phyloP scores from a whole-genome alignment of 352 stramenopile genomes.

The Globisporangium cystogenes region DNA sequence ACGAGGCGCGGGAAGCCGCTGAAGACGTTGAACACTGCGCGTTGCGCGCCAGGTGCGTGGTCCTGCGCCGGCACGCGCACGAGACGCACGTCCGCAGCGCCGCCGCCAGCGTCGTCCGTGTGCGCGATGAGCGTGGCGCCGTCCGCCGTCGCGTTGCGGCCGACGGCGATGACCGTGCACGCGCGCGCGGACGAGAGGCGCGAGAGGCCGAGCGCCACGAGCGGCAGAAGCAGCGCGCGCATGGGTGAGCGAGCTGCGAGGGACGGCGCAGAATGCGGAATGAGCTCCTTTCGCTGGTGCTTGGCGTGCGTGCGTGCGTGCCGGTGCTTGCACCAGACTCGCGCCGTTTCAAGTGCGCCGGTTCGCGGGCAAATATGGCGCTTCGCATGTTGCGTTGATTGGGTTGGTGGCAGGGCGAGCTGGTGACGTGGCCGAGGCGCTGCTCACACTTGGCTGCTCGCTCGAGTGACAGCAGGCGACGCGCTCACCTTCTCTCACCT shows the following conservation, averaged over 20 bases:
- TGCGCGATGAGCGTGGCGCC: slow-evolving; percentile 88
- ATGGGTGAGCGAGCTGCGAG: background rate
- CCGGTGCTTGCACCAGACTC: too few species aligned
- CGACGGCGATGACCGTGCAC: slow-evolving; percentile 89
- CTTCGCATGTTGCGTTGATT: too few species aligned
- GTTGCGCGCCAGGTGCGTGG: slow-evolving; percentile 26
- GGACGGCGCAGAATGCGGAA: background rate
- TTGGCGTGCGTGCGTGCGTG: too few species aligned
- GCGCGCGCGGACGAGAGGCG: slow-evolving; percentile 1
- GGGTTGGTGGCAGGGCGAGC: too few species aligned
- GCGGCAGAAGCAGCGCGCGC: background rate
- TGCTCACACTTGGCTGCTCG: too few species aligned
- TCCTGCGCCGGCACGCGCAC: slow-evolving; percentile 87
- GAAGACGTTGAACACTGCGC: slow-evolving; percentile 66
- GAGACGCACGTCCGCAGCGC: slow-evolving; percentile 86
- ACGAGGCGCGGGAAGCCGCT: slow-evolving; percentile 75
- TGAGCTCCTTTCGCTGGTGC: background rate
- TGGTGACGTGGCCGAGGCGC: too few species aligned
- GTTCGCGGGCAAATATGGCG: too few species aligned
- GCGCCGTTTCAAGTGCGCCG: too few species aligned
- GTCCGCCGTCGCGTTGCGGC: slow-evolving; percentile 62
- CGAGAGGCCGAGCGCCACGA: background rate
- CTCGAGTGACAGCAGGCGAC: too few species aligned
- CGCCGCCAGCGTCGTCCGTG: slow-evolving; percentile 74
- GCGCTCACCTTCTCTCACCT: too few species aligned